Base-by-base conservation (phyloP, 768 basidiomycete species). In the Lentinula sp. region DNA sequence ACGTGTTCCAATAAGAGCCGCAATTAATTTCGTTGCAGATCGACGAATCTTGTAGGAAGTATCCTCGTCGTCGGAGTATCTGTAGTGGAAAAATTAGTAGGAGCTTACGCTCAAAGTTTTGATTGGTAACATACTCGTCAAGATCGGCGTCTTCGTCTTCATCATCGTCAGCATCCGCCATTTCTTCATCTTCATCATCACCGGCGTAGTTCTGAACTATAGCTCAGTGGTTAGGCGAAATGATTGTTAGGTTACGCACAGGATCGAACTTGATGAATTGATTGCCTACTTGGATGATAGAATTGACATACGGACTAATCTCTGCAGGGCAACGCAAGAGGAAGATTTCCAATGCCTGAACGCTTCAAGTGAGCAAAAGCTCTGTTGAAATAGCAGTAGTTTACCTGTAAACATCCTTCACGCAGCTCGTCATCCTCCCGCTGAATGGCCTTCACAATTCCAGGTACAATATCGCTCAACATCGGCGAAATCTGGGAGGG, bases 51-150 rank as follows among this genome's bases (percentile, higher is more conserved):
- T 98, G 83, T 97, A 98, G 0, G 96, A 98, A 10, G 91, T 92
- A 69, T 99, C 97, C 71, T 98, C 97, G 61, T 99, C 97, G 66
- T 99, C 97, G 5, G 93, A 94, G 72, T 97, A 98, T 64, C 93
- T 95, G 65, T 31, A 9, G 18, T 15, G 11, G 11, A 3, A 39
- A 5, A 13, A 6, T 57, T 28, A 34, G 58, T 67, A 5, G 70
- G 51, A 37, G 48, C 45, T 37, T 49, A 31, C 51, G 31, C 15
- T 43, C 53, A 2, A 35, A 40, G 40, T 8, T 11, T 18, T 2
- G 28, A 65, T 43, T 35, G 16, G 21, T 28, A 11, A 75, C 88
- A 68, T 67, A 90, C 88, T 91, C 88, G 65, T 89, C 88, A 21
- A 89, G 82, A 21, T 89, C 91, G 16, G 82, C 86, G 28, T 88